Percentiles rank a stretch among this genome's conserved stretches.
Evolutionary conservation across 2,329 filamentous ascomycete species (phyloP).

Genomic region (Calonectria pseudoturangicola): DNA sequence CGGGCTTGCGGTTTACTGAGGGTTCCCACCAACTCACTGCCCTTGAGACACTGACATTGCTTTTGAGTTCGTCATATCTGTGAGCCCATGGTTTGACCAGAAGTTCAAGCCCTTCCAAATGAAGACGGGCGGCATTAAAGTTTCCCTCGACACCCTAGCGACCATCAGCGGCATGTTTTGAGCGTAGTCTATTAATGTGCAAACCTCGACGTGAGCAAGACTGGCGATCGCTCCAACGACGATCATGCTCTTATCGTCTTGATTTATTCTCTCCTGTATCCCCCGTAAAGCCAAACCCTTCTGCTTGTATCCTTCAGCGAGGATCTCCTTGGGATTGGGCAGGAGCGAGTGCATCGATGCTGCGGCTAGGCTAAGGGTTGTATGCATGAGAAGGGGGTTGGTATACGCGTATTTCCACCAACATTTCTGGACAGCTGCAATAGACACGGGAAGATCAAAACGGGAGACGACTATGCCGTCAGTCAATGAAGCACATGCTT

Average conservation of each 20-base stretch:
- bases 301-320: constrained; percentile 37
- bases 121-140: constrained; percentile 36
- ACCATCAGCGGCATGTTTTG: not conserved
- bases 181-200: not conserved
- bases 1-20: too few relatives aligned
- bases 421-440: constrained; percentile 41
- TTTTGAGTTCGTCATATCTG: constrained; percentile 35
- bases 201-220: constrained; percentile 44
- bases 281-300: constrained; percentile 37
- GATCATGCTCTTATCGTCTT: constrained; percentile 29
- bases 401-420: constrained; percentile 46
- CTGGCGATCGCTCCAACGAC: constrained; percentile 42
- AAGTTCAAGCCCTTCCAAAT: constrained; percentile 40
- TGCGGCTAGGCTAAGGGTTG: constrained; percentile 41
- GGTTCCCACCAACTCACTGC: constrained; percentile 38
- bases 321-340: constrained; percentile 19
- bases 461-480: constrained; percentile 38
- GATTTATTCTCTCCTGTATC: constrained; percentile 31
- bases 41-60: constrained; percentile 41
- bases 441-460: constrained; percentile 40
- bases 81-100: constrained; percentile 33
- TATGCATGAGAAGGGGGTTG: constrained; percentile 44
- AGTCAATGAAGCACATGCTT: not conserved
- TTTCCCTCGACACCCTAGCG: constrained; percentile 38
- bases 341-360: constrained; percentile 38